A percentile compares a stretch with the other conserved stretches of the same genome.
These are phyloP conservation scores for Fusarium paranaense DNA, from an alignment of 2,329 filamentous ascomycete species.

Conservation along the genomic window DNA sequence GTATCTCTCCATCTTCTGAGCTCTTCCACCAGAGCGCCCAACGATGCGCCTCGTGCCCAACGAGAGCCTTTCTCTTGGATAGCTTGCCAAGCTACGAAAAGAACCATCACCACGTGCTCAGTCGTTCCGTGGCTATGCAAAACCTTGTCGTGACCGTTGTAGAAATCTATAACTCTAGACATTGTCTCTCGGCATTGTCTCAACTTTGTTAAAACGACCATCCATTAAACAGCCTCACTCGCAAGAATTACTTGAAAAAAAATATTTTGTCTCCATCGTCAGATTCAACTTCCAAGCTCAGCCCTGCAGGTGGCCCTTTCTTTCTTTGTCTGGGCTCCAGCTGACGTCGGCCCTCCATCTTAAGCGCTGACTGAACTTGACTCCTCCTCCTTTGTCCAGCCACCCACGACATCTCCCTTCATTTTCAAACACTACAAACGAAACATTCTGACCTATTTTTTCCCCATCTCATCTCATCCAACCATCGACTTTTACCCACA, in stretches of 20 bases:
- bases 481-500: not conserved
- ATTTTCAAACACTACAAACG: not conserved
- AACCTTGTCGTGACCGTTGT: not conserved
- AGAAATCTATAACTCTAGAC: not conserved
- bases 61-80: not conserved
- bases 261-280: not conserved
- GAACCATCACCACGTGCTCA: not conserved
- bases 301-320: not conserved
- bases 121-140: not conserved
- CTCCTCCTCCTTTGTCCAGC: constrained; percentile 8
- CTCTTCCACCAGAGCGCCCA: not conserved
- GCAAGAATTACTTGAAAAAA: not conserved
- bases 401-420: constrained; percentile 14
- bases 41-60: constrained; percentile 1
- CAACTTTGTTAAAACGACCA: not conserved
- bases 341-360: constrained; percentile 13
- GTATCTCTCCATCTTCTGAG: not conserved
- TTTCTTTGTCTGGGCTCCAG: constrained; percentile 20
- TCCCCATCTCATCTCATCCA: not conserved
- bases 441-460: not conserved
- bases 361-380: constrained; percentile 5
- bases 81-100: not conserved
- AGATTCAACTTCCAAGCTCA: not conserved
- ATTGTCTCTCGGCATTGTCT: not conserved
- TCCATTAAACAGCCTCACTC: not conserved